Base-by-base conservation (phyloP, 2,329 filamentous ascomycete genomes). In the Trichophyton equinum region DNA sequence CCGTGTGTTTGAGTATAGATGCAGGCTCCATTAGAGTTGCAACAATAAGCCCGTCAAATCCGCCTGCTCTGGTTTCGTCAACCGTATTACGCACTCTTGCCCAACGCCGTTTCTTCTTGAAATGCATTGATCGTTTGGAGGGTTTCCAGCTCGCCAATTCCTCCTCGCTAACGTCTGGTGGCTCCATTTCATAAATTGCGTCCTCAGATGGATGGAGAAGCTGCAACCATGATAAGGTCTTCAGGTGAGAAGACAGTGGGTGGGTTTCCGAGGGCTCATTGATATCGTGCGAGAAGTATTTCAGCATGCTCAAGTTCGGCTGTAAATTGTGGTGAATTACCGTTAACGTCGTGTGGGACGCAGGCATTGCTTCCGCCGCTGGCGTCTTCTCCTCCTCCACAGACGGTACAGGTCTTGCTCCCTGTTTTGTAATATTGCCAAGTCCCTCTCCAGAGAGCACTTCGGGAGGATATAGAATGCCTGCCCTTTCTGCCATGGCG, bases 191-290 rank as follows among this genome's bases (percentile, higher is more conserved):
- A 74, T 95, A 96, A 3, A 87, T 83, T 0, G 82, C 80, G 72
- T 97, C 94, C 33, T 84, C 77, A 40, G 82, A 76, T 0, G 94
- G 94, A 25, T 87, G 81, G 15, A 96, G 77, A 4, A 99, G 83
- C 74, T 97, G 92, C 1, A 99, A 82, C 91, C 92, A 99, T 30
- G 89, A 92, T 33, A 97, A 78, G 4, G 87, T 84, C 68, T 92
- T 86, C 58, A 99, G 83, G 70, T 94, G 86, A 15, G 82, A 86
- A 72, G 87, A 82, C 9, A 99, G 83, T 0, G 94, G 92, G 70
- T 97, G 94, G 0, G 77, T 73, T 25, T 84, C 78, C 13, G 81
- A 78, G 60, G 79, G 84, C 64, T 83, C 84, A 62, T 82, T 81
- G 66, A 81, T 77, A 74, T 95, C 90, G 75, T 86, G 97, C 72